Base-by-base conservation (phyloP, 805 yeast genomes). In the Schizosaccharomyces lindneri region DNA sequence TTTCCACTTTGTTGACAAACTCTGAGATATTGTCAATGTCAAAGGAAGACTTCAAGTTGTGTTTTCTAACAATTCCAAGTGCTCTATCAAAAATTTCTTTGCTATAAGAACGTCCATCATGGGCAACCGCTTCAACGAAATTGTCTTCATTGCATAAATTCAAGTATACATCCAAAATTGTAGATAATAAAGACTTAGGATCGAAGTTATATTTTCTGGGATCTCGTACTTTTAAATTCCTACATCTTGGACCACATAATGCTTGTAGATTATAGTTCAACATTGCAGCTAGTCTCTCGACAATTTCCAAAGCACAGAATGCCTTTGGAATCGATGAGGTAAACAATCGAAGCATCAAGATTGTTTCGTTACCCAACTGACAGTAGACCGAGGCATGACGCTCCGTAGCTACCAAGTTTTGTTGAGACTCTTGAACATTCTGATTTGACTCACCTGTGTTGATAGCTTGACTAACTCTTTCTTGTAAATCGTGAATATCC, bases 251-350 rank as follows among this genome's bases (percentile, higher is more conserved):
- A 0, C 99, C 99, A 31, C 88, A 97, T 71, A 93, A 75, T n/a
- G 90, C 87, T 60, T 81, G 85, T 64, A 93, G 74, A 70, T 93
- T 93, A 72, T 89, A 90, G 73, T 93, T 85, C 70, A 93, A 75
- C 99, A 93, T 93, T 59, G 95, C 88, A 0, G 98, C 95, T 64
- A 93, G 75, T 71, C 98, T 79, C 67, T 88, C 95, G 55, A 90
- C 95, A 67, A 93, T 82, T 72, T 93, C 98, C 1, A 86, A 81
- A 55, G 87, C 84, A 3, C 82, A 81, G 72, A 93, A 93, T 0
- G 95, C 90, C 61, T 75, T 76, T 7, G 97, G 96, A 9, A 87
- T 86, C 64, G 90, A 90, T 63, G 80, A 76, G 0, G 97, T 87
- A 69, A 89, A 93, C 59, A 88, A 73, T 65, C 81, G 82, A 68